Conservation (phyloP, 192 early-diverging fungal species). For the Pecoramyces ruminantium region DNA sequence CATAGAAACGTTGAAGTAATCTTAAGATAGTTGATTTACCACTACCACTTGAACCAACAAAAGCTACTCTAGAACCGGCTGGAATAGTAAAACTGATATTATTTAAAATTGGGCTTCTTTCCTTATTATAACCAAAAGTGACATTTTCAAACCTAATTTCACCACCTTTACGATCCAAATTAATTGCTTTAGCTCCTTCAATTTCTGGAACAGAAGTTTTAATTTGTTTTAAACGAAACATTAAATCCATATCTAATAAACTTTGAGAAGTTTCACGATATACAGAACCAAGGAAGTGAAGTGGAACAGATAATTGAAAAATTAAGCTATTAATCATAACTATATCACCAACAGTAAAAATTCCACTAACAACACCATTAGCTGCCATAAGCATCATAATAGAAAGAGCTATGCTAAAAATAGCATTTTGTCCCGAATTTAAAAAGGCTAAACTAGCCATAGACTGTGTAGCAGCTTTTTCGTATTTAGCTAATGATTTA, state of each 20-base stretch:
- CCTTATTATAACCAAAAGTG: slow-evolving; percentile 68
- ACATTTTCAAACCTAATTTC: slow-evolving; percentile 78
- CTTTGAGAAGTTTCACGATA: slow-evolving; percentile 92
- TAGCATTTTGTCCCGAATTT: slow-evolving; percentile 89
- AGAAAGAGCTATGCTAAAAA: slow-evolving; percentile 85
- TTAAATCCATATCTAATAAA: slow-evolving; percentile 90
- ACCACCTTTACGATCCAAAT: slow-evolving; percentile 15
- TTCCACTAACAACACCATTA: slow-evolving; percentile 57
- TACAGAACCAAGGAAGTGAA: slow-evolving; percentile 95
- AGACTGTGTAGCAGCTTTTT: slow-evolving; percentile 82
- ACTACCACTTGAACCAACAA: slow-evolving; percentile 88
- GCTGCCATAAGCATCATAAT: slow-evolving; percentile 93
- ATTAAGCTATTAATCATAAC: slow-evolving; percentile 98
- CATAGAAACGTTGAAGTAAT: slow-evolving; percentile 87
- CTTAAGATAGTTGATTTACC: slow-evolving; percentile 66
- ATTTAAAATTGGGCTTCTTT: slow-evolving; percentile 27
- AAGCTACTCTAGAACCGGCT: slow-evolving; percentile 66
- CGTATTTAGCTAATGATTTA: slow-evolving; percentile 72
- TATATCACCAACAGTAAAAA: slow-evolving; percentile 88
- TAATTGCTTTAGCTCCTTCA: slow-evolving; percentile 12
- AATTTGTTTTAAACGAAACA: slow-evolving; percentile 70
- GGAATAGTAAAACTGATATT: slow-evolving; percentile 67
- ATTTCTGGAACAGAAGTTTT: slow-evolving; percentile 17
- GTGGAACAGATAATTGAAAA: slow-evolving; percentile 90
- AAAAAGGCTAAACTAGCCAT: slow-evolving; percentile 72